Evolutionary conservation across 352 stramenopile genomes (phyloP), one percentile per base, ranked within the genome.

Genomic region (Phytophthora hybrid): DNA sequence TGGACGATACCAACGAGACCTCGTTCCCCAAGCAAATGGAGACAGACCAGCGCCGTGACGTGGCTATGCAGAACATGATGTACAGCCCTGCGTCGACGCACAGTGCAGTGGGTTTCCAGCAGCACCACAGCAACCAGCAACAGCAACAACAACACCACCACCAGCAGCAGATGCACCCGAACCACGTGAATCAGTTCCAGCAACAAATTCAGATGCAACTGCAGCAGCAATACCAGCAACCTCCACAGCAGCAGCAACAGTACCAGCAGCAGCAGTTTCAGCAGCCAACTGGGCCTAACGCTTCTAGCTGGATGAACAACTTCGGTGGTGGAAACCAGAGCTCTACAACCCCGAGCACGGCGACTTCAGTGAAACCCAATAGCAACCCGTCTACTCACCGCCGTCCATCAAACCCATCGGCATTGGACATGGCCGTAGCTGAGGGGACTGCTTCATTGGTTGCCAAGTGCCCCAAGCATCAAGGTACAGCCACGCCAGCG

Each of bases 1-100:
- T 93, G 32, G 82, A 92, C 64, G 84, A 91, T 4, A 73, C 66
- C 19, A 81, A 81, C 21, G 80, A 83, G n/a, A 68, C 77, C n/a
- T 44, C 70, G 16, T 78, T 80, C 41, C 63, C 61, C 37, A 82
- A 80, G 66, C 73, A 78, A 5, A 59, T 80, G 47, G 75, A 79
- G n/a, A 34, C 34, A n/a, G 62, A 78, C 1, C 39, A 46, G 21
- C 57, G 69, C 1, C 63, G 63, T 4, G 60, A 73, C n/a, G 49
- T 62, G 26, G 53, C 58, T 5, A 74, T 79, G 63, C 71, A 81
- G 11, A 69, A 57, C 23, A 69, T 77, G 52, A 69, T 69, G 49
- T 77, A 77, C 57, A 57, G 74, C 29, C 1, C 49, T 1, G 8
- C 59, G 11, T 29, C 16, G 5, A 55, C 46, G 5, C 61, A 66